phyloP scores from a whole-genome alignment of 2,329 filamentous ascomycete genomes.

The Ceratocystis alfenasii region DNA sequence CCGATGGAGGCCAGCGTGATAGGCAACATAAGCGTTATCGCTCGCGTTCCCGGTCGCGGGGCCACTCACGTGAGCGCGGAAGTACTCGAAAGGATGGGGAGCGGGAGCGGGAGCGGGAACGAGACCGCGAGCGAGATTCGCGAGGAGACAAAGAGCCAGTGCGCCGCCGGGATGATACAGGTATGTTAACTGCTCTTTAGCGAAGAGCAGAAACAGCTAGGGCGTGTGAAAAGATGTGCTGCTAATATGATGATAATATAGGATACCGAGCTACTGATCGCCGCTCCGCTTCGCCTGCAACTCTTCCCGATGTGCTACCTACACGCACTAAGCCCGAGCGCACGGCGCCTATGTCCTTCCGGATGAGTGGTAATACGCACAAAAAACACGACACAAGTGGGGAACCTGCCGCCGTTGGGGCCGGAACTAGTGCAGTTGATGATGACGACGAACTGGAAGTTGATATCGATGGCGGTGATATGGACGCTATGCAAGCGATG shows the following conservation, averaged over 20 bases:
- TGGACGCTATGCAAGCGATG: constrained; percentile 64
- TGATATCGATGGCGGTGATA: constrained; percentile 52
- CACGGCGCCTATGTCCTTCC: constrained; percentile 29
- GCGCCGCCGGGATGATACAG: constrained; percentile 18
- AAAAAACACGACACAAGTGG: constrained; percentile 22
- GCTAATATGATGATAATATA: not conserved
- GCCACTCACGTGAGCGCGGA: constrained; percentile 28
- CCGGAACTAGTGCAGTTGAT: constrained; percentile 25
- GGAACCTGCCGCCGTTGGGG: constrained; percentile 18
- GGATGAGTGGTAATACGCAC: constrained; percentile 24
- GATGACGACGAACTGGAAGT: constrained; percentile 39
- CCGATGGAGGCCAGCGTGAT: not conserved
- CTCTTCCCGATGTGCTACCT: constrained; percentile 27
- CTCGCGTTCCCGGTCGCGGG: constrained; percentile 14
- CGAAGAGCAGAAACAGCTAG: no score
- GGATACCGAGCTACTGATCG: constrained; percentile 26
- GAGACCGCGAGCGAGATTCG: constrained; percentile 16
- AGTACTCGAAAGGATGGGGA: constrained; percentile 13
- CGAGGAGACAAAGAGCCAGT: constrained; percentile 15
- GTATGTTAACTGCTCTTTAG: constrained; percentile 21
- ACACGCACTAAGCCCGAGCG: constrained; percentile 29
- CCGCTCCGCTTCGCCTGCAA: constrained; percentile 30
- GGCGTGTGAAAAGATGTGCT: no score
- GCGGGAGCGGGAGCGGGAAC: constrained; percentile 26
- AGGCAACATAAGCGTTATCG: constrained; percentile 16